Conservation (phyloP, 208 protist genomes). For the Naegleria lovaniensis region DNA sequence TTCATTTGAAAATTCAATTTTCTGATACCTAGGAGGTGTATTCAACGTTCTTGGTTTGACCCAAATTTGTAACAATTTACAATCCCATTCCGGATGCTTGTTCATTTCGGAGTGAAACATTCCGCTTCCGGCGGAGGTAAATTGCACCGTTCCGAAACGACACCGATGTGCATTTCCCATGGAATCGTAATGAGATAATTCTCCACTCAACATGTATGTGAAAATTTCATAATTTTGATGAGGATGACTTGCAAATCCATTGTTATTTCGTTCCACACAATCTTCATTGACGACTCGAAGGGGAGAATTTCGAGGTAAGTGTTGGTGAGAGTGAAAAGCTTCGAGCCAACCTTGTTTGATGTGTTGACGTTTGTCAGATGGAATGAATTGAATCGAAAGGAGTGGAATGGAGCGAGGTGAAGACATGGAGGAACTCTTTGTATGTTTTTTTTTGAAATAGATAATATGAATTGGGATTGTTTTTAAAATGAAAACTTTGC, state of each 20-base stretch:
- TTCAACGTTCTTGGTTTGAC: conserved; percentile 25
- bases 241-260: conserved; percentile 40
- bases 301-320: conserved; percentile 24
- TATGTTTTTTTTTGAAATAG: too few species aligned
- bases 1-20: not conserved
- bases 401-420: too few species aligned
- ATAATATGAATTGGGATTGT: too few species aligned
- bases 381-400: not conserved
- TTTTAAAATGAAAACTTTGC: too few species aligned
- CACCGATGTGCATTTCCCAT: conserved; percentile 36
- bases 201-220: conserved; percentile 40
- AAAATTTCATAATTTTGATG: conserved; percentile 47
- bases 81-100: not conserved
- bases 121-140: conserved; percentile 42
- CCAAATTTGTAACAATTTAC: conserved; percentile 44
- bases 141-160: conserved; percentile 37
- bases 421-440: too few species aligned
- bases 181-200: conserved; percentile 33
- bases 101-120: conserved; percentile 42
- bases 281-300: conserved; percentile 45
- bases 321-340: conserved; percentile 41
- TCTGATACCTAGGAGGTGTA: not conserved
- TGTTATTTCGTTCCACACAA: not conserved
- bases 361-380: conserved; percentile 12
- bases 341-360: conserved; percentile 44